phyloP scores from a whole-genome alignment of 2,329 filamentous ascomycete species.

The Scopulariopsis brevicaulis region DNA sequence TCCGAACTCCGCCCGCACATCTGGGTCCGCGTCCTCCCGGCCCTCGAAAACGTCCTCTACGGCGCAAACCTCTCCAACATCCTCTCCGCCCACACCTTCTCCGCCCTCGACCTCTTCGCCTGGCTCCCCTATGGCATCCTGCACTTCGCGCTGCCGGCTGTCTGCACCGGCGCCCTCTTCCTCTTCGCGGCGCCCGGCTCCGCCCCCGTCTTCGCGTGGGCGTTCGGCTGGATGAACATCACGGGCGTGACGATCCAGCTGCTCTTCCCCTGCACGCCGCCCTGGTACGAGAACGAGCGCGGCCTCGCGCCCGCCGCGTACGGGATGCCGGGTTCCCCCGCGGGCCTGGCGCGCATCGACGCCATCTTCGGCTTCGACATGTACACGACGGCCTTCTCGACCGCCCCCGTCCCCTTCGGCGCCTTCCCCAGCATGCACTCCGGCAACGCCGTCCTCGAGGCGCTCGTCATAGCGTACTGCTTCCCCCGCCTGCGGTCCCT shows the following conservation, averaged over 20 bases:
- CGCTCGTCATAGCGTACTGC: slow-evolving; percentile 83
- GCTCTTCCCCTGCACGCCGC: slow-evolving; percentile 84
- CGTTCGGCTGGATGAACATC: slow-evolving; percentile 89
- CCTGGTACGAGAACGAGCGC: slow-evolving; percentile 94
- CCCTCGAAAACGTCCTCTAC: slow-evolving; percentile 92
- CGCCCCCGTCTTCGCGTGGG: slow-evolving; percentile 70
- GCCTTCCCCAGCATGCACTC: slow-evolving; percentile 92
- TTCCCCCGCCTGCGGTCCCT: slow-evolving; percentile 74
- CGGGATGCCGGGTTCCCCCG: slow-evolving; percentile 79
- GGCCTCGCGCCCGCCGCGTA: slow-evolving; percentile 87
- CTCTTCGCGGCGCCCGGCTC: slow-evolving; percentile 81
- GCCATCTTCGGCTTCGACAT: slow-evolving; percentile 82
- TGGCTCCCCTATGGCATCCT: slow-evolving; percentile 90
- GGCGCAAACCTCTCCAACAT: slow-evolving; percentile 95
- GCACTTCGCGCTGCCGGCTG: slow-evolving; percentile 77
- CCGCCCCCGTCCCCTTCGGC: slow-evolving; percentile 84
- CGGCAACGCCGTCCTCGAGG: slow-evolving; percentile 78
- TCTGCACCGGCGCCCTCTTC: slow-evolving; percentile 72
- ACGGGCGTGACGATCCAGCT: slow-evolving; percentile 80
- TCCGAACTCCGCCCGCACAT: slow-evolving; percentile 83
- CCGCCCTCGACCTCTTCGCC: slow-evolving; percentile 74
- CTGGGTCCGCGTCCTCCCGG: slow-evolving; percentile 89
- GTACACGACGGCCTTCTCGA: slow-evolving; percentile 86
- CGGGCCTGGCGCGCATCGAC: slow-evolving; percentile 81
- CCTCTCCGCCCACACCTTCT: slow-evolving; percentile 77